Evolutionary conservation across 495 filamentous ascomycete genomes (phyloP).

Genomic region (Penicillium bovifimosum): DNA sequence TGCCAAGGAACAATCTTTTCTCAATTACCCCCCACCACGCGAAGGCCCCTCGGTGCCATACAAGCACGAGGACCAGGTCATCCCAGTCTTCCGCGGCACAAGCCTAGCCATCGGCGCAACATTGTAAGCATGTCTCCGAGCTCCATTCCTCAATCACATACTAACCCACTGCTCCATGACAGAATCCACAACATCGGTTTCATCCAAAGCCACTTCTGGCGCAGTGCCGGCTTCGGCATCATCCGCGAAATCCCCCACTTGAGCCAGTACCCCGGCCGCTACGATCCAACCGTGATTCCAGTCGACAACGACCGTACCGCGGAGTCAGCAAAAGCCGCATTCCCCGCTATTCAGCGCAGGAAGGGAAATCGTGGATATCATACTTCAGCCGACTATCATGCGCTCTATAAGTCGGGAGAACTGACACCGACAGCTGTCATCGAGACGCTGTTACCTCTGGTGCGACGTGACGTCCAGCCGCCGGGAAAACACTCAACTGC

Average conservation of each 20-base stretch:
- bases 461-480: slow-evolving; percentile 51
- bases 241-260: slow-evolving; percentile 56
- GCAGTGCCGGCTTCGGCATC: slow-evolving; percentile 64
- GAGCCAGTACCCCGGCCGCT: slow-evolving; percentile 55
- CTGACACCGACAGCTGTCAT: slow-evolving; percentile 67
- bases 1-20: slow-evolving; percentile 20
- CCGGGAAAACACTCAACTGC: slow-evolving; percentile 59
- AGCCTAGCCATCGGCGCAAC: slow-evolving; percentile 46
- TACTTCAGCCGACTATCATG: slow-evolving; percentile 72
- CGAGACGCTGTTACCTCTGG: slow-evolving; percentile 62
- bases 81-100: slow-evolving; percentile 51
- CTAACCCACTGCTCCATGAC: background rate
- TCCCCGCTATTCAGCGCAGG: slow-evolving; percentile 22
- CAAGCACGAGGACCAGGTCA: slow-evolving; percentile 41
- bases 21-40: slow-evolving; percentile 41
- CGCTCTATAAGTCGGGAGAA: slow-evolving; percentile 60
- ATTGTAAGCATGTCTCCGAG: slow-evolving; percentile 33
- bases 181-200: slow-evolving; percentile 53
- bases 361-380: slow-evolving; percentile 48
- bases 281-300: slow-evolving; percentile 82
- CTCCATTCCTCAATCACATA: background rate
- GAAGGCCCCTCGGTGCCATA: slow-evolving; percentile 44
- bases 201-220: slow-evolving; percentile 60
- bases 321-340: slow-evolving; percentile 19
- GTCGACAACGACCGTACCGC: slow-evolving; percentile 33